These are phyloP conservation scores for Apiospora pterosperma DNA, from an alignment of 2,329 filamentous ascomycete genomes.

Conservation along the genomic window DNA sequence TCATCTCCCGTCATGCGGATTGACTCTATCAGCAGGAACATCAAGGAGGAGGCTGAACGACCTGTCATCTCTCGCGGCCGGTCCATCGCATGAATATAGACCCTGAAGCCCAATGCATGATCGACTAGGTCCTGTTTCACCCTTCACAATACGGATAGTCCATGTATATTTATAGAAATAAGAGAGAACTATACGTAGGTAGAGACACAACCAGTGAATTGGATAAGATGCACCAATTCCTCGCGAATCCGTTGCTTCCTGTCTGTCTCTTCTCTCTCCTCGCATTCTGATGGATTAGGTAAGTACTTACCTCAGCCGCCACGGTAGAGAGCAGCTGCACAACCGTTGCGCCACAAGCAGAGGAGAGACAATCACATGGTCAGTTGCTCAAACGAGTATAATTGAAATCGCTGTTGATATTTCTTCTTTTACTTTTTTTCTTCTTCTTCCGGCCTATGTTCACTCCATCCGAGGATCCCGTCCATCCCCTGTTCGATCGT, in stretches of 20 bases:
- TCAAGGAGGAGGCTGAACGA: too few relatives aligned
- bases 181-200: neutral
- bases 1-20: too few relatives aligned
- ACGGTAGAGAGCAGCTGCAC: neutral
- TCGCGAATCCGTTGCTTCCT: too few relatives aligned
- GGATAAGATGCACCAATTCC: too few relatives aligned
- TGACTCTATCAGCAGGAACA: too few relatives aligned
- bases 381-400: too few relatives aligned
- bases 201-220: too few relatives aligned
- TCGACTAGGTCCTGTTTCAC: neutral
- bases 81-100: neutral
- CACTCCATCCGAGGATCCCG: neutral
- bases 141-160: neutral
- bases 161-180: neutral
- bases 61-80: too few relatives aligned
- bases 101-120: neutral
- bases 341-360: neutral
- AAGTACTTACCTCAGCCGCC: neutral
- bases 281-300: too few relatives aligned
- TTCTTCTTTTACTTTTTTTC: conserved; percentile 1
- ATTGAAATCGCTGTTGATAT: conserved; percentile 1
- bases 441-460: neutral
- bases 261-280: neutral
- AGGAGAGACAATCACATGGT: neutral
- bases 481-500: neutral